Evolutionary conservation across 192 early-diverging fungal species (phyloP).

Genomic region (Podila epicladia): DNA sequence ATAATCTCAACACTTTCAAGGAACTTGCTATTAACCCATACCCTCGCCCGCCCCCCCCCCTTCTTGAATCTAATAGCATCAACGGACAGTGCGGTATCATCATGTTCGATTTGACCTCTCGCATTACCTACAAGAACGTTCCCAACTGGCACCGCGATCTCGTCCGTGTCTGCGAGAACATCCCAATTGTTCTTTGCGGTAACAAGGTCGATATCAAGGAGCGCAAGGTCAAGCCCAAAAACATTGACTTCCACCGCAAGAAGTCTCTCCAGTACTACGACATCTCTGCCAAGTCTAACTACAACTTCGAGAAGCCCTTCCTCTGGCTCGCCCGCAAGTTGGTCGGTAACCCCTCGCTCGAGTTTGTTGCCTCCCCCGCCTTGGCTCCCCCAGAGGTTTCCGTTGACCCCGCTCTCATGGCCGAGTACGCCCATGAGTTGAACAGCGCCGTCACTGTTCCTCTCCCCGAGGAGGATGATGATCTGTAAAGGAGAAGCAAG

Average conservation of each 20-base stretch:
- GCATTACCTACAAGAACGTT: conserved; percentile 99
- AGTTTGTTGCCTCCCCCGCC: conserved; percentile 98
- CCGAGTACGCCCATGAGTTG: conserved; percentile 86
- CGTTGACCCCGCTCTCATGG: conserved; percentile 81
- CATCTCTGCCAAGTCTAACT: conserved; percentile 99
- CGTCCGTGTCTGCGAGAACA: conserved; percentile 99
- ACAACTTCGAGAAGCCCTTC: conserved; percentile 99
- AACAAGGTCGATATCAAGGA: conserved; percentile 99
- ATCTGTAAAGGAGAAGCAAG: conserved; percentile 36
- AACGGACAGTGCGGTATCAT: conserved; percentile 99
- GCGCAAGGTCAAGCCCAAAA: conserved; percentile 99
- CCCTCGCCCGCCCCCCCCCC: background rate
- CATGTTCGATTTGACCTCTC: conserved; percentile 99
- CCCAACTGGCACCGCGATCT: conserved; percentile 99
- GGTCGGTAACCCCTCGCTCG: conserved; percentile 91
- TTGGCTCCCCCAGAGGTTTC: conserved; percentile 94
- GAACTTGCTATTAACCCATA: background rate
- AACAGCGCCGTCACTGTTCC: conserved; percentile 80
- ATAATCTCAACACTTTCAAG: no score
- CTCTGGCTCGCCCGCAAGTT: conserved; percentile 99
- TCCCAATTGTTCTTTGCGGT: conserved; percentile 99
- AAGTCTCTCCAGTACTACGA: conserved; percentile 99
- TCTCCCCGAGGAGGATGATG: conserved; percentile 76
- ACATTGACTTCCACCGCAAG: conserved; percentile 99
- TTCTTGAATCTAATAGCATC: conserved; percentile 67